Conservation (phyloP, 768 basidiomycete genomes). For the Podaxis pistillaris region DNA sequence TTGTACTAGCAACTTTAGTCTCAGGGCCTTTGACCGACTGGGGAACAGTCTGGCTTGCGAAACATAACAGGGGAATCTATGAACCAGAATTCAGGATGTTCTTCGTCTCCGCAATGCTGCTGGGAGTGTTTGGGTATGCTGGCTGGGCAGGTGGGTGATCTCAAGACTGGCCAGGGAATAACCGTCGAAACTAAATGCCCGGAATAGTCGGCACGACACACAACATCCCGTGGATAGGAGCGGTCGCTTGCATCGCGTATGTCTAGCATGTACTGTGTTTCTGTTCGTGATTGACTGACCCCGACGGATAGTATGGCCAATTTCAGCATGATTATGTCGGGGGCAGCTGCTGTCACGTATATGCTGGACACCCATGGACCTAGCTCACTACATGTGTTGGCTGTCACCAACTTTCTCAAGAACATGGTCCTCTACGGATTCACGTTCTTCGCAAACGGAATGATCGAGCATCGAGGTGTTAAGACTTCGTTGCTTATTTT, state of each 20-base stretch:
- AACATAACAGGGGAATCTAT: constrained; percentile 42
- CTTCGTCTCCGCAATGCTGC: constrained; percentile 40
- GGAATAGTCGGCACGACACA: constrained; percentile 33
- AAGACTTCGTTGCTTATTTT: constrained; percentile 39
- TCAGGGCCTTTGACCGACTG: constrained; percentile 41
- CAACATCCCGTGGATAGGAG: constrained; percentile 45
- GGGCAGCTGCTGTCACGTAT: constrained; percentile 42
- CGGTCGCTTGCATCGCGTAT: constrained; percentile 36
- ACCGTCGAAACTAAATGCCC: background rate
- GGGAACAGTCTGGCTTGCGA: constrained; percentile 41
- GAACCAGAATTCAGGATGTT: constrained; percentile 46
- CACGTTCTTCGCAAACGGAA: constrained; percentile 43
- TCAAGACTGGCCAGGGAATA: background rate
- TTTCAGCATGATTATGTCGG: constrained; percentile 42
- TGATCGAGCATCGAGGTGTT: constrained; percentile 36
- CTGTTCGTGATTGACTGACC: background rate
- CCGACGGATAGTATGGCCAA: constrained; percentile 34
- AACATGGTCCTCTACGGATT: constrained; percentile 45
- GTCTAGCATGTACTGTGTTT: constrained; percentile 6
- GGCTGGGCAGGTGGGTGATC: constrained; percentile 37
- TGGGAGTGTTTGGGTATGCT: constrained; percentile 44
- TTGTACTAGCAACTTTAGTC: constrained; percentile 35
- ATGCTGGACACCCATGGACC: constrained; percentile 43
- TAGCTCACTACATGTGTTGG: constrained; percentile 39
- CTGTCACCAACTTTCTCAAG: constrained; percentile 41